These are phyloP conservation scores for Claviceps africana DNA, from an alignment of 2,329 filamentous ascomycete species.

Conservation along the genomic window DNA sequence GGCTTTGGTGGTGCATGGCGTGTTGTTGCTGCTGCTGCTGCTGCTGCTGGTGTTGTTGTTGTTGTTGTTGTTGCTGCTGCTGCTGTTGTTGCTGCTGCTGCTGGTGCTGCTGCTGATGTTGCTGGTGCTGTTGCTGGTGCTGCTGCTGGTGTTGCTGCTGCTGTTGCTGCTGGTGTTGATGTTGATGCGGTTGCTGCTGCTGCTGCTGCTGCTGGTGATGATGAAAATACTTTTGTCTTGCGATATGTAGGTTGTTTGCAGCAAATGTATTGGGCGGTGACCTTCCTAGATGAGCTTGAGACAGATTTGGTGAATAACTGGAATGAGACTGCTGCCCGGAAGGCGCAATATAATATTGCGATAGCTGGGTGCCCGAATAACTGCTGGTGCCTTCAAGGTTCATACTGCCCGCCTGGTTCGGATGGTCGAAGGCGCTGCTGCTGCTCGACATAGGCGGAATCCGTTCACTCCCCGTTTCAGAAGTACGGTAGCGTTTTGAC, in stretches of 20 bases:
- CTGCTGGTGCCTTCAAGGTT: not conserved
- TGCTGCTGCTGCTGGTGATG: too few relatives aligned
- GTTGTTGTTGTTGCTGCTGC: not conserved
- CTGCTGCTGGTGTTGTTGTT: not conserved
- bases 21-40: not conserved
- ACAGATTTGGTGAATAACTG: not conserved
- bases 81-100: not conserved
- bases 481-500: not conserved
- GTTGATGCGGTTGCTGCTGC: too few relatives aligned
- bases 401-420: not conserved
- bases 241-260: not conserved
- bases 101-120: not conserved
- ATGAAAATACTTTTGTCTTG: constrained; percentile 2
- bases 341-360: constrained; percentile 1
- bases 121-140: not conserved
- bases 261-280: not conserved
- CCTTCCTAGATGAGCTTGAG: not conserved
- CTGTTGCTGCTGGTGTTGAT: too few relatives aligned
- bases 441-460: not conserved
- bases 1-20: not conserved
- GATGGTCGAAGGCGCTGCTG: not conserved
- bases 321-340: not conserved
- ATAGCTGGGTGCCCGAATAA: not conserved
- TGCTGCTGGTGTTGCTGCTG: not conserved
- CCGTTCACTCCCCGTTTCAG: not conserved